These are phyloP conservation scores for Fraxinus ornus DNA, from an alignment of 305 asterid species.

Conservation along the genomic window DNA sequence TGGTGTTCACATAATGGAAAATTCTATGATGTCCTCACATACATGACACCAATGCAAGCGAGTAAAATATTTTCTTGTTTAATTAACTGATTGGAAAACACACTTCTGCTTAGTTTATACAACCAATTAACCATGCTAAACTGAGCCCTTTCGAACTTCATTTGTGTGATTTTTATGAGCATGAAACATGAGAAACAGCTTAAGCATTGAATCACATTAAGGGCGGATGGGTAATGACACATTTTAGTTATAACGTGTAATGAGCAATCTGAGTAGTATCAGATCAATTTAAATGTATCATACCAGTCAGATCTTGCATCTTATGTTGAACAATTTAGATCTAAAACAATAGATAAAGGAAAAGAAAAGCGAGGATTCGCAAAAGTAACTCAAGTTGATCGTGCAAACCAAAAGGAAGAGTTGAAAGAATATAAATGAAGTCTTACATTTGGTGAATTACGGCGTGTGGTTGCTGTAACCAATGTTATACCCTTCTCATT, in stretches of 20 bases:
- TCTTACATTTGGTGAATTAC: slow-evolving; percentile 88
- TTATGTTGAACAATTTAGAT: neutral
- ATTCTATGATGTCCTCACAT: neutral
- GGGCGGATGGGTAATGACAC: neutral
- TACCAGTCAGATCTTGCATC: neutral
- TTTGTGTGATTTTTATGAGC: neutral
- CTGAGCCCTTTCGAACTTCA: neutral
- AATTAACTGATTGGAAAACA: neutral
- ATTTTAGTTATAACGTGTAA: neutral
- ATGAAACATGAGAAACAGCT: slow-evolving; percentile 2
- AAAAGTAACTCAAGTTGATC: neutral
- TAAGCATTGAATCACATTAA: neutral
- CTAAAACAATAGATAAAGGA: neutral
- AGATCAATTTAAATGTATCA: neutral
- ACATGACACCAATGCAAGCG: neutral
- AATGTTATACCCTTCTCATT: slow-evolving; percentile 61
- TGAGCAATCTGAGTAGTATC: neutral
- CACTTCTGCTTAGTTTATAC: neutral
- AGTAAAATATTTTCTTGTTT: neutral
- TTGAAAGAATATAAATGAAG: neutral
- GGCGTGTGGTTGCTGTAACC: slow-evolving; percentile 87
- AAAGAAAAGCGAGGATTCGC: neutral
- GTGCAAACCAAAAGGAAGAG: slow-evolving; percentile 11
- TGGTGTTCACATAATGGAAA: neutral
- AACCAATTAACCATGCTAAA: neutral